These are phyloP conservation scores for Tetracentron sinense DNA, from an alignment of 164 flowering plant genomes.

Conservation along the genomic window DNA sequence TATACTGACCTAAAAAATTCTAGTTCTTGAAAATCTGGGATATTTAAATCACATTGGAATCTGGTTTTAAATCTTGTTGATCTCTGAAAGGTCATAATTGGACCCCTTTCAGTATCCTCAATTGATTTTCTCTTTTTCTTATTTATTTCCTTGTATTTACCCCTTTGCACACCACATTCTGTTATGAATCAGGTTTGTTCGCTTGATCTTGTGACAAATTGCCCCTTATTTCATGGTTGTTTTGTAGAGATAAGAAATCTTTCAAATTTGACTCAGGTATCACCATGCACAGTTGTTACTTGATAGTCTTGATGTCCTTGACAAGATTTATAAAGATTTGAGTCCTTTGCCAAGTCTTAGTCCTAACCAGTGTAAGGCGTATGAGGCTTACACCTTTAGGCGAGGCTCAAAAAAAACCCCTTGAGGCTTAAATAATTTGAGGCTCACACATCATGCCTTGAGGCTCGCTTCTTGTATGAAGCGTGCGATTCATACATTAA, in stretches of 20 bases:
- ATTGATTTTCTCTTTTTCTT: too few species aligned
- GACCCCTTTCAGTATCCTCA: too few species aligned
- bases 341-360: background rate
- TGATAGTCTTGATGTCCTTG: background rate
- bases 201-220: too few species aligned
- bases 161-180: background rate
- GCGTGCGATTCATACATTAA: too few species aligned
- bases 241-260: background rate
- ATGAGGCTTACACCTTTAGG: too few species aligned
- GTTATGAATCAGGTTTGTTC: background rate
- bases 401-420: too few species aligned
- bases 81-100: background rate
- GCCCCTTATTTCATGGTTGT: background rate
- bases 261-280: background rate
- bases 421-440: too few species aligned
- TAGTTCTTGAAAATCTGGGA: background rate
- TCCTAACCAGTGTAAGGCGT: too few species aligned
- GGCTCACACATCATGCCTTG: too few species aligned
- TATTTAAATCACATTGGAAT: background rate
- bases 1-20: too few species aligned
- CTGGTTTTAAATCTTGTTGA: background rate
- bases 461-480: too few species aligned
- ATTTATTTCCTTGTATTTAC: background rate
- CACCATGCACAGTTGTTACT: background rate
- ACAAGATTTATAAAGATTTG: too few species aligned